A percentile compares a stretch with the other conserved stretches of the same genome.
phyloP scores from a whole-genome alignment of 2,329 filamentous ascomycete species.

The Neopestalotiopsis sp. region DNA sequence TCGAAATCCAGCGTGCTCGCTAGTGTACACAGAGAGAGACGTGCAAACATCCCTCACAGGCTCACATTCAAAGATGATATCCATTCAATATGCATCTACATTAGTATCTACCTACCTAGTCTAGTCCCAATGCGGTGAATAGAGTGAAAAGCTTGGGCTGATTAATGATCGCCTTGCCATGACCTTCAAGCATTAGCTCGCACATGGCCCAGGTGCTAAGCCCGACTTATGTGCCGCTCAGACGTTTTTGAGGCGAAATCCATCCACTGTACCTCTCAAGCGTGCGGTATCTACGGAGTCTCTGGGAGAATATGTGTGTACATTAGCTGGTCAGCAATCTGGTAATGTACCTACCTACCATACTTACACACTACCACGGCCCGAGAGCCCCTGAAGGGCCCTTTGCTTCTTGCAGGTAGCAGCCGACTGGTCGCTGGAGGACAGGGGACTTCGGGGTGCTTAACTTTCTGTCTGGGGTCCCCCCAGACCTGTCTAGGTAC shows the following conservation, averaged over 20 bases:
- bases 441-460: background rate
- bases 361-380: background rate
- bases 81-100: background rate
- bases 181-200: background rate
- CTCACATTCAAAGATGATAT: background rate
- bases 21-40: background rate
- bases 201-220: background rate
- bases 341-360: no score
- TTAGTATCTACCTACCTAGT: background rate
- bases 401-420: background rate
- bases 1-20: background rate
- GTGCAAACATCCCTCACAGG: background rate
- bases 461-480: background rate
- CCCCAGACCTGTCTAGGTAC: background rate
- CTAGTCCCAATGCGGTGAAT: background rate
- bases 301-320: no score
- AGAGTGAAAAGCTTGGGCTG: background rate
- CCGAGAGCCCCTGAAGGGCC: constrained; percentile 1
- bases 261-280: background rate
- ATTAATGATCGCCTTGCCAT: background rate
- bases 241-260: background rate
- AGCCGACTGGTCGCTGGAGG: background rate
- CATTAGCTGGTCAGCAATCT: no score
- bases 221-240: background rate
- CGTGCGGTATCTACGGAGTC: no score